Base-by-base conservation (phyloP, 2,329 filamentous ascomycete species). In the Moelleriella libera region DNA sequence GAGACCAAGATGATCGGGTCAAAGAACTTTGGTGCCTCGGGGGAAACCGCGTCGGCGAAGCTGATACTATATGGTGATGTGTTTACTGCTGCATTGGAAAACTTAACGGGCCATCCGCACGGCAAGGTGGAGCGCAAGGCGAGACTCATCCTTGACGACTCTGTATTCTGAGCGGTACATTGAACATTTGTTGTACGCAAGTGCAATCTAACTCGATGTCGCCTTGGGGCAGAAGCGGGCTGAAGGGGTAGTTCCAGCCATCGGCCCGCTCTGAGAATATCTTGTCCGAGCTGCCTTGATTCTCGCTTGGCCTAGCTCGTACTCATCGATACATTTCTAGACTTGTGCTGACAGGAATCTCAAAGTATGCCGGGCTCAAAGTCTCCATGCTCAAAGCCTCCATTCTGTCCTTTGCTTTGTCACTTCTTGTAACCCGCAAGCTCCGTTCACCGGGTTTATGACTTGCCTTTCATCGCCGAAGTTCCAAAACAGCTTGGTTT, bases 101-200 rank as follows among this genome's bases (percentile, higher is more conserved):
- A 21, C 21, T 21, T 21, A 3, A 21, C 2, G 21, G 3, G 29
- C 47, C 6, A 14, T 58, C 76, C 79, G 79, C 79, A 79, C 76
- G 78, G 77, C 77, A 73, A 78, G 79, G 79, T 83, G 79, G 78
- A 83, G 79, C 77, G 76, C 78, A 83, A 83, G 79, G 79, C 76
- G 77, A 82, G 79, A 79, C 62, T 69, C 68, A 78, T 83, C 79
- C 79, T 83, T 83, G 78, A 73, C 68, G 71, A 74, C 78, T 82
- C 76, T 82, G 79, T 83, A 83, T 82, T 82, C 78, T 76, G 78
- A 80, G 79, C 79, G 79, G 78, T 76, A 83, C 52, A 83, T 72
- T 52, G 68, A 29, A 12, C 40, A 43, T 37, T 45, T 43, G 41
- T 30, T 12, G 9, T 21, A 43, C 42, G 10, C 43, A 14, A 39